Conservation (phyloP, 2,329 filamentous ascomycete genomes). For the Zymoseptoria passerinii region DNA sequence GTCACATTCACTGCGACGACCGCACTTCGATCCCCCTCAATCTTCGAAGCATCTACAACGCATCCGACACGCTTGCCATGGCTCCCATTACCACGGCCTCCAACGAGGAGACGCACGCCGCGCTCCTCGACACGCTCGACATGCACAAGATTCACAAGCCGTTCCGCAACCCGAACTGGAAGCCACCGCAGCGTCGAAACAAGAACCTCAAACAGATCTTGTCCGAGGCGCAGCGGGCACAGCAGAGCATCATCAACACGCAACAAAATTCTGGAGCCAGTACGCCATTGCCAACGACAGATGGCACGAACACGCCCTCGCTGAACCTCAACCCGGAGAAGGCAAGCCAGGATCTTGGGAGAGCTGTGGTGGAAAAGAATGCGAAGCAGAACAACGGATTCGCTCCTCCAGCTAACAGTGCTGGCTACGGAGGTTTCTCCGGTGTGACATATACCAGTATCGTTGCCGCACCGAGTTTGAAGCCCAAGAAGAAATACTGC, state of each 20-base stretch:
- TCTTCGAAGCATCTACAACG: neutral
- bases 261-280: conserved; percentile 66
- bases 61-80: conserved; percentile 32
- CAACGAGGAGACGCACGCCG: conserved; percentile 69
- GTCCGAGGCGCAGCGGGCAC: conserved; percentile 76
- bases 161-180: conserved; percentile 87
- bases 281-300: conserved; percentile 45
- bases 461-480: conserved; percentile 81
- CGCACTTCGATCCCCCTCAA: neutral
- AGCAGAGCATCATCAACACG: conserved; percentile 80
- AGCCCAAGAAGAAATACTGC: conserved; percentile 77
- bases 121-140: conserved; percentile 84
- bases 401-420: conserved; percentile 8
- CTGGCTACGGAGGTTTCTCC: conserved; percentile 42
- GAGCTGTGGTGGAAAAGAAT: conserved; percentile 81
- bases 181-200: conserved; percentile 88
- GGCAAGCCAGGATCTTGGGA: conserved; percentile 76
- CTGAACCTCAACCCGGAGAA: conserved; percentile 78
- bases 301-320: conserved; percentile 44
- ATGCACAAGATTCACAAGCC: conserved; percentile 77
- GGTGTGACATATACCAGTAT: conserved; percentile 86
- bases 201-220: conserved; percentile 98
- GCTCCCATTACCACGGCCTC: conserved; percentile 59
- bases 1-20: neutral
- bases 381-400: conserved; percentile 29